phyloP scores from a whole-genome alignment of 352 stramenopile genomes.

The Pythium oligandrum region DNA sequence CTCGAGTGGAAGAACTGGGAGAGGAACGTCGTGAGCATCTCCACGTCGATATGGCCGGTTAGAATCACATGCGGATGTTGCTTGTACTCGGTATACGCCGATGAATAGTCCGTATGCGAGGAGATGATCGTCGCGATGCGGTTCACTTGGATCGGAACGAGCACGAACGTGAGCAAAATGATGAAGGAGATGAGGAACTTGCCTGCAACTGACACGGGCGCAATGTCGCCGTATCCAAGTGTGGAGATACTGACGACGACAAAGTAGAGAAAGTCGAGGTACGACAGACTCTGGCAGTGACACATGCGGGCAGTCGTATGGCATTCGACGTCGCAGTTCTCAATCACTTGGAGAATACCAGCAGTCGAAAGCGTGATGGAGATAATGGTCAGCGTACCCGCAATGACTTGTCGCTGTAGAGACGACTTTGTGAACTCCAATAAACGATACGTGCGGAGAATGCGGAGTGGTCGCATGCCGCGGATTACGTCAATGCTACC shows the following conservation, averaged over 20 bases:
- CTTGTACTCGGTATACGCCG: conserved; percentile 64
- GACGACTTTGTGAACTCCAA: conserved; percentile 73
- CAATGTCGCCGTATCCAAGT: conserved; percentile 80
- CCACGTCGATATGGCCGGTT: conserved; percentile 63
- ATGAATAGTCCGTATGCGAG: conserved; percentile 78
- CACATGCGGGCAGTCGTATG: conserved; percentile 10
- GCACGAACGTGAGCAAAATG: conserved; percentile 80
- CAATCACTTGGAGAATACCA: conserved; percentile 60
- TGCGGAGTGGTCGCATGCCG: conserved; percentile 52
- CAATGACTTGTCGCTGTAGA: conserved; percentile 58
- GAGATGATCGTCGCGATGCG: conserved; percentile 70
- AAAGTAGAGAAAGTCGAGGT: conserved; percentile 78
- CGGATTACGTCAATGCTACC: conserved; percentile 18
- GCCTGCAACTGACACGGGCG: conserved; percentile 50
- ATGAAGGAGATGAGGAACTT: conserved; percentile 78
- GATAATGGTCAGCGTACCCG: conserved; percentile 58
- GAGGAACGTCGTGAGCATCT: conserved; percentile 68
- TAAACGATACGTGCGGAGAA: conserved; percentile 67
- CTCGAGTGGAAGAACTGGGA: conserved; percentile 80
- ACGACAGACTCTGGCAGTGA: conserved; percentile 54
- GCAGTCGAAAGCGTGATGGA: conserved; percentile 69
- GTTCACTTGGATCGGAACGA: conserved; percentile 78
- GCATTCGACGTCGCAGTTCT: conserved; percentile 35
- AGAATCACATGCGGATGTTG: conserved; percentile 74
- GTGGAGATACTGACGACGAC: conserved; percentile 84